Evolutionary conservation across 441 rosid genomes (phyloP).

Genomic region (Erysimum cheiri): DNA sequence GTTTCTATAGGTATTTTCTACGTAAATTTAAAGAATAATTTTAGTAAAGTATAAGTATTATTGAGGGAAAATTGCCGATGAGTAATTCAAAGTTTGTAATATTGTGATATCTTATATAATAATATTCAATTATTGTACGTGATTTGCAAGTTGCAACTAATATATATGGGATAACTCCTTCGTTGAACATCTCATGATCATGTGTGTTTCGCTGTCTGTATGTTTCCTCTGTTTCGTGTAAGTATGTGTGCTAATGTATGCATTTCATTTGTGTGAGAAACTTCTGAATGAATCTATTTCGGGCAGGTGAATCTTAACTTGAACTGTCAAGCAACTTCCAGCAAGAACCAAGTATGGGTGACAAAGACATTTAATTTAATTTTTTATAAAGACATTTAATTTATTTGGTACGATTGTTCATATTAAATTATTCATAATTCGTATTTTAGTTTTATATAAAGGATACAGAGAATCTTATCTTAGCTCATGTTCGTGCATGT

Average conservation of each 20-base stretch:
- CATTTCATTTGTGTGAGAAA: not conserved
- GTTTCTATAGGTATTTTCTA: not conserved
- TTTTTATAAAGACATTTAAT: not conserved
- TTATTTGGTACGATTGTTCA: not conserved
- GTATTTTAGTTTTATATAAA: not conserved
- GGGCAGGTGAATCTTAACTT: conserved; percentile 33
- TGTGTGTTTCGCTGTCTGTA: not conserved
- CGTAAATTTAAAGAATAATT: too few species aligned
- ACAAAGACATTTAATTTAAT: conserved; percentile 3
- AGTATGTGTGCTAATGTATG: not conserved
- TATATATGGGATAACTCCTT: conserved; percentile 2
- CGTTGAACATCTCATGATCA: conserved; percentile 19
- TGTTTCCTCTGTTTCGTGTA: not conserved
- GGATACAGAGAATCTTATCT: not conserved
- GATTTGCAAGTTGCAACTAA: conserved; percentile 13
- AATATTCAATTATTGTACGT: not conserved
- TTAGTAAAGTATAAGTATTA: too few species aligned
- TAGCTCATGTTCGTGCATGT: not conserved
- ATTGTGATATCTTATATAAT: not conserved
- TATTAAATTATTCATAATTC: not conserved
- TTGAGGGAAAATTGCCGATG: not conserved
- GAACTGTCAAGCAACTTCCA: conserved; percentile 34
- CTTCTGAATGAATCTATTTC: conserved; percentile 1
- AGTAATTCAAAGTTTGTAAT: not conserved
- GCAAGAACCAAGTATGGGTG: conserved; percentile 6